Percentiles rank a stretch among this genome's conserved stretches.
phyloP scores from a whole-genome alignment of 164 flowering plant genomes.

The Magnolia sinica region DNA sequence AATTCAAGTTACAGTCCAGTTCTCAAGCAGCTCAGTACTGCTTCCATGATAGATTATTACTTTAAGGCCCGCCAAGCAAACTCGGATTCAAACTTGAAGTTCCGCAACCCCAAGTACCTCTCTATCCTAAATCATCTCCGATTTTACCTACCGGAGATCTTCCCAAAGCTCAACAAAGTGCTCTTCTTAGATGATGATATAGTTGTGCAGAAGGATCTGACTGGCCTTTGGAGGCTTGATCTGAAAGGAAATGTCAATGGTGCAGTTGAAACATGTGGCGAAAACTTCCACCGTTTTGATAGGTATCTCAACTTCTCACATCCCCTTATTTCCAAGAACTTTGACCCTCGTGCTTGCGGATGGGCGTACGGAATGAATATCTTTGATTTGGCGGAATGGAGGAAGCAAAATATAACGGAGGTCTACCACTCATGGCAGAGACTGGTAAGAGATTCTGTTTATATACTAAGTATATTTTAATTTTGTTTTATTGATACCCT shows the following conservation, averaged over 20 bases:
- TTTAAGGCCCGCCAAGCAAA: constrained; percentile 64
- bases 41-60: constrained; percentile 79
- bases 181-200: constrained; percentile 91
- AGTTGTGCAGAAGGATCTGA: constrained; percentile 83
- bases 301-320: constrained; percentile 30
- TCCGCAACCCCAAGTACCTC: constrained; percentile 83
- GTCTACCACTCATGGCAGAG: constrained; percentile 24
- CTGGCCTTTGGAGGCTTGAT: constrained; percentile 73
- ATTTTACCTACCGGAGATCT: constrained; percentile 85
- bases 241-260: constrained; percentile 89
- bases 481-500: not conserved
- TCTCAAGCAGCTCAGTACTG: constrained; percentile 73
- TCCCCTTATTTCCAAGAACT: constrained; percentile 24
- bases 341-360: constrained; percentile 23
- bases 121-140: constrained; percentile 92
- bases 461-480: not conserved
- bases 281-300: constrained; percentile 27
- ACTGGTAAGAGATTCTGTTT: constrained; percentile 15
- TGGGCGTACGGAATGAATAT: constrained; percentile 33
- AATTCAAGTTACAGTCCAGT: constrained; percentile 89
- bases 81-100: constrained; percentile 83
- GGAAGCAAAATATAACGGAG: constrained; percentile 23
- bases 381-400: constrained; percentile 28
- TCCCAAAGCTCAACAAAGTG: constrained; percentile 84
- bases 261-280: constrained; percentile 60